Conservation (phyloP, 441 rosid species). For the Bruguiera hainesii region DNA sequence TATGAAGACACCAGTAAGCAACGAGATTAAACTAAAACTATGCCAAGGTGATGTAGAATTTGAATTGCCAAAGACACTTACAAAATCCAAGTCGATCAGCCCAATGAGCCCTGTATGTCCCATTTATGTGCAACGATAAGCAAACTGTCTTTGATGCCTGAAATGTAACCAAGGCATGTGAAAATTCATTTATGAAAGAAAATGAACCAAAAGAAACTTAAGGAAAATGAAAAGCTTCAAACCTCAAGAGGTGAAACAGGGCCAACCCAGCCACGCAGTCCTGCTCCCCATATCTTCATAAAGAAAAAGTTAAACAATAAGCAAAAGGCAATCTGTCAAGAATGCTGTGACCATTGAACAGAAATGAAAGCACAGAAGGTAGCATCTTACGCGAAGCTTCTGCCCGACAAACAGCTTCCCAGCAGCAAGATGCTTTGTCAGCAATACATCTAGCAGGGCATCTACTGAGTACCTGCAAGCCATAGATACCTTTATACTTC, state of each 20-base stretch:
- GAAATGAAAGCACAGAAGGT: conserved; percentile 18
- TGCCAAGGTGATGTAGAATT: conserved; percentile 10
- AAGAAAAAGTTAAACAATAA: conserved; percentile 29
- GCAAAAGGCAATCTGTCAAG: conserved; percentile 23
- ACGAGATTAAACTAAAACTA: conserved; percentile 17
- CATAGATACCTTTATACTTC: conserved; percentile 21
- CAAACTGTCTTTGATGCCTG: conserved; percentile 67
- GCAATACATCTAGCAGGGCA: conserved; percentile 65
- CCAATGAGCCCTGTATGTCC: conserved; percentile 97
- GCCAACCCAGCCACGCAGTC: conserved; percentile 74
- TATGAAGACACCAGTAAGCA: conserved; percentile 18
- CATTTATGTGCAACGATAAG: conserved; percentile 77
- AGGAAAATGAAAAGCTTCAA: background rate
- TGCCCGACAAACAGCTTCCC: conserved; percentile 88
- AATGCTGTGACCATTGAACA: conserved; percentile 13
- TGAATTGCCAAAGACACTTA: conserved; percentile 40
- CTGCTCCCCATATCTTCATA: conserved; percentile 83
- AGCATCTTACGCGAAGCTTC: conserved; percentile 73
- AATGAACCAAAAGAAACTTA: conserved; percentile 3
- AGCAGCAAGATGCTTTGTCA: conserved; percentile 59
- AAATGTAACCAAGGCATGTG: conserved; percentile 28
- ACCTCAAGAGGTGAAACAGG: conserved; percentile 93
- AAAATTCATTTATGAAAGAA: conserved; percentile 12
- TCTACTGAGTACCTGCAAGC: conserved; percentile 71
- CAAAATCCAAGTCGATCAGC: conserved; percentile 90